Evolutionary conservation across 768 basidiomycete species (phyloP).

Genomic region (Lentinula sp.): DNA sequence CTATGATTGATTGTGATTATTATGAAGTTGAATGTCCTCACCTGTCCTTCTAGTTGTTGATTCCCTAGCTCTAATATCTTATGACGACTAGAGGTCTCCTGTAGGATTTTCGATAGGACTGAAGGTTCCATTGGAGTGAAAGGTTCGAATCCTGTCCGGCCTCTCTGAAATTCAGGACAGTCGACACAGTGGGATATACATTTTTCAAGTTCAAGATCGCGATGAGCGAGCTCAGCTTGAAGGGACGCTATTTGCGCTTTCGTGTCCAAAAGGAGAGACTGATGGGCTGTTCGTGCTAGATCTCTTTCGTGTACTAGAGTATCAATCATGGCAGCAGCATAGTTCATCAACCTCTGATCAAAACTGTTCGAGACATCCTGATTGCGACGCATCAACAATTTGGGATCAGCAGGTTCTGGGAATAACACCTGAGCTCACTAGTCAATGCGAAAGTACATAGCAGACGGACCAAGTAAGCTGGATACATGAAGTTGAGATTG

Average conservation of each 20-base stretch:
- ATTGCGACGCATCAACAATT: constrained; percentile 2
- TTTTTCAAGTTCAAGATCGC: constrained; percentile 50
- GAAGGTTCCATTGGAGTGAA: constrained; percentile 22
- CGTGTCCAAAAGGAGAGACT: constrained; percentile 28
- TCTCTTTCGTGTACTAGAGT: constrained; percentile 37
- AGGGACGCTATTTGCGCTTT: constrained; percentile 38
- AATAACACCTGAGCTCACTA: constrained; percentile 4
- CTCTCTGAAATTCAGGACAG: constrained; percentile 6
- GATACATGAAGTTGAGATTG: constrained; percentile 35
- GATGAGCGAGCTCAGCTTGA: constrained; percentile 47
- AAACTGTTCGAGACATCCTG: constrained; percentile 4
- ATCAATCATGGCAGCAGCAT: constrained; percentile 39
- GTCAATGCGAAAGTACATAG: background rate
- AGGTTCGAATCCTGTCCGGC: background rate
- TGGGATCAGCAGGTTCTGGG: constrained; percentile 10
- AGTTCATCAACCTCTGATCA: constrained; percentile 27
- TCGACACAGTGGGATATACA: constrained; percentile 14
- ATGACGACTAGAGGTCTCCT: constrained; percentile 32
- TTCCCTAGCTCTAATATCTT: constrained; percentile 39
- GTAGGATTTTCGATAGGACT: constrained; percentile 33
- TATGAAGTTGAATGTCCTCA: constrained; percentile 10
- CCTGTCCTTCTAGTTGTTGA: constrained; percentile 28
- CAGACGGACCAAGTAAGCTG: constrained; percentile 34
- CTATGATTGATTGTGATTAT: background rate
- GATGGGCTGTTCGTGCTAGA: constrained; percentile 36